phyloP scores from a whole-genome alignment of 129 eudicot genomes.

The Cynara cardunculus region DNA sequence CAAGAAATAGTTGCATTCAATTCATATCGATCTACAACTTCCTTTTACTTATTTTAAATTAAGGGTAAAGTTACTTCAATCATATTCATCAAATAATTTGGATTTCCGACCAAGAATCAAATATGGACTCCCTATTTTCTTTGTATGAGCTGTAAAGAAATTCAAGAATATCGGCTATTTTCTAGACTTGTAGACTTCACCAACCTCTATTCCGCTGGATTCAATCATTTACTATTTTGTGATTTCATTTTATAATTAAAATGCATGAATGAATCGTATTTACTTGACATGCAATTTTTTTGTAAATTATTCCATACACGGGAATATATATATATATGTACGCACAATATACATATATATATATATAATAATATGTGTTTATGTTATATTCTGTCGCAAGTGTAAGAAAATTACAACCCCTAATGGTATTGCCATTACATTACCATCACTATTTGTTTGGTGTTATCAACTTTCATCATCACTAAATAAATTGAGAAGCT shows the following conservation, averaged over 20 bases:
- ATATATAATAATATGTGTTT: no score
- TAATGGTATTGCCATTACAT: no score
- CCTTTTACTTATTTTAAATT: neutral
- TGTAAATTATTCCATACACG: no score
- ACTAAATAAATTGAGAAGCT: no score
- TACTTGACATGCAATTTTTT: no score
- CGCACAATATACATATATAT: no score
- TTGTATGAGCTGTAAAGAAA: slow-evolving; percentile 10
- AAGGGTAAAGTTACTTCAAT: neutral
- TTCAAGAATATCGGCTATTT: neutral
- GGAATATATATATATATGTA: no score
- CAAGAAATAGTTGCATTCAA: neutral
- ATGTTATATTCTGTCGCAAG: no score
- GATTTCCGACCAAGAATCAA: slow-evolving; percentile 16
- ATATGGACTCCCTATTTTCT: neutral
- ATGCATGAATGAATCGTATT: no score
- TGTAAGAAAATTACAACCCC: no score
- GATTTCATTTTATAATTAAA: neutral
- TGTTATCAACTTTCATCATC: no score
- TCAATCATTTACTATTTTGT: neutral
- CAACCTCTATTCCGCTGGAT: neutral
- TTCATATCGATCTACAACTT: neutral
- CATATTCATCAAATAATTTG: neutral
- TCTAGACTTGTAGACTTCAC: neutral
- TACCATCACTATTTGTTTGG: no score